Evolutionary conservation across 495 filamentous ascomycete species (phyloP), one percentile per base, ranked within the genome.

Genomic region (Penicillium ucsense): DNA sequence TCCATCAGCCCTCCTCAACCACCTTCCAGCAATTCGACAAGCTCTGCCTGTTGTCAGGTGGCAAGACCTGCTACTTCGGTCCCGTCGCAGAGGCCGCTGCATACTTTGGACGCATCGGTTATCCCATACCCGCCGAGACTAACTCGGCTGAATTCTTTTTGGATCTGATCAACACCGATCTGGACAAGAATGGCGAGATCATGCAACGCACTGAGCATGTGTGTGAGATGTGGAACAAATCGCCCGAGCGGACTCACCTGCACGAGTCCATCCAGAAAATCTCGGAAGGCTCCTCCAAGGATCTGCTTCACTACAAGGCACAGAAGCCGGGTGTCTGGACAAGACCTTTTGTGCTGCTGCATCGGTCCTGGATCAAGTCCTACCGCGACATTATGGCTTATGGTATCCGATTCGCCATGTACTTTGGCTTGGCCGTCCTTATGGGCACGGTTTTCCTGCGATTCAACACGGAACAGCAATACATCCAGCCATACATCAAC

Each of bases 381-480:
- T 86, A 89, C 58, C 78, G 87, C 1, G 87, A 92, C 61, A 76
- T 90, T 6, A 74, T 90, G 11, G 86, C 80, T 0, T 92, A 90
- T 55, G 86, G 85, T 1, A 87, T 92, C 50, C 74, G 87, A 2
- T 72, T 89, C 28, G 83, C 78, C 8, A 92, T 92, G 87, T 90
- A 92, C 59, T 71, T 82, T 41, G 84, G 83, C 5, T 71, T 90
- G 30, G 85, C 87, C 1, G 81, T 92, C 53, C 83, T 92, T 82
- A 86, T 89, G 82, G 87, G 87, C 4, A 90, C 87, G 3, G 84
- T 90, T 27, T 92, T 83, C 82, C 69, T 90, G 28, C 77, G 86
- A 6, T 68, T 92, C 2, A 60, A 71, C 8, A 68, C 79, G 2
- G 57, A 71, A 4, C 85, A 92, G 54, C 65, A 69, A 8, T 76